Percentiles rank a stretch among this genome's conserved stretches.
phyloP scores from a whole-genome alignment of 768 basidiomycete species.

The Leccinum aurantiacum region DNA sequence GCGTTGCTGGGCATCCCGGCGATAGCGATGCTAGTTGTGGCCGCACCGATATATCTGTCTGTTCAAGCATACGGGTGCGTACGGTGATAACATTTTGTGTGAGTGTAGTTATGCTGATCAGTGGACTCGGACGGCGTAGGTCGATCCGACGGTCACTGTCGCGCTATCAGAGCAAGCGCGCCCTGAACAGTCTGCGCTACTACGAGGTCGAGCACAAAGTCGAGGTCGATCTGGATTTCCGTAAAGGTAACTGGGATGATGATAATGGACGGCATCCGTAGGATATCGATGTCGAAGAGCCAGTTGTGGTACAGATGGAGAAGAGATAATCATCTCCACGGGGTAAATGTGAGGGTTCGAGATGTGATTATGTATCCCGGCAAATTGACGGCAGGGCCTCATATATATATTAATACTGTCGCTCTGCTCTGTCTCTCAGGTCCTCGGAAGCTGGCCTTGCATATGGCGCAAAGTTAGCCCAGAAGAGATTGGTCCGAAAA shows the following conservation, averaged over 20 bases:
- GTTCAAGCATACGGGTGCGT: background rate
- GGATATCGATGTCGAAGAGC: background rate
- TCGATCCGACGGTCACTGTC: background rate
- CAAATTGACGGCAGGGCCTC: no score
- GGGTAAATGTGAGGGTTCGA: no score
- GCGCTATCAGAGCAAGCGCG: background rate
- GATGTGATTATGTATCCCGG: no score
- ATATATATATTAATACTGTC: no score
- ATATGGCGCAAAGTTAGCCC: no score
- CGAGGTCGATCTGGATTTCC: background rate
- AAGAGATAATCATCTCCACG: no score
- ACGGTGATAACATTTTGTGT: background rate
- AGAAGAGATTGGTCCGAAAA: no score
- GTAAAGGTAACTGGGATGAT: background rate
- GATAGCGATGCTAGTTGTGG: background rate
- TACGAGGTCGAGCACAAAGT: background rate
- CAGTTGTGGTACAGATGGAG: background rate
- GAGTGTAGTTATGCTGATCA: background rate
- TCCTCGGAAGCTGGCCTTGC: no score
- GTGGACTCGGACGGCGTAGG: background rate
- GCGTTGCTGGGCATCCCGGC: slow-evolving; percentile 9
- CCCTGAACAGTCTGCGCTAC: background rate
- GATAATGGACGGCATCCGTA: background rate
- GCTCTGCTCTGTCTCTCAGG: no score
- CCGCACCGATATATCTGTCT: background rate